Conservation (phyloP, 495 filamentous ascomycete species). For the Aspergillus conjunctus region DNA sequence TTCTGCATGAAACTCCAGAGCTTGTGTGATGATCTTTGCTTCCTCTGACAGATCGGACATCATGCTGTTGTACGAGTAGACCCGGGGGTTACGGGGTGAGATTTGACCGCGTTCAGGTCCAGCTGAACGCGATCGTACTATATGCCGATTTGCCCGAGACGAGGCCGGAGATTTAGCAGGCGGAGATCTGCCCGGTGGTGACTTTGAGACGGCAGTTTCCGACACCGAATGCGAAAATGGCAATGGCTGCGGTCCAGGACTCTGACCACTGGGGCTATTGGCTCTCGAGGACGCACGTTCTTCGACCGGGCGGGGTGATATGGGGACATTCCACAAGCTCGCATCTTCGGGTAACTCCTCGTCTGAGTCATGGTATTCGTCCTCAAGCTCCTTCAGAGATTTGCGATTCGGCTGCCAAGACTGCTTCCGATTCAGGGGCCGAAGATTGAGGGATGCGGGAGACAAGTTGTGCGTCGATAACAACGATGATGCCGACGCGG, state of each 20-base stretch:
- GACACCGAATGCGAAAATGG: conserved; percentile 47
- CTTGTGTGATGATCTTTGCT: conserved; percentile 84
- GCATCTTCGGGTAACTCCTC: conserved; percentile 93
- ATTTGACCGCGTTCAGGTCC: conserved; percentile 49
- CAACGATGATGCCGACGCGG: conserved; percentile 30
- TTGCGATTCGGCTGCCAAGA: conserved; percentile 80
- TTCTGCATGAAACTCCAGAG: conserved; percentile 82
- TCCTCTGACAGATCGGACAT: conserved; percentile 82
- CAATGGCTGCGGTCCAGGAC: conserved; percentile 42
- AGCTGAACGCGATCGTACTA: conserved; percentile 47
- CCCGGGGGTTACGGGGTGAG: conserved; percentile 57
- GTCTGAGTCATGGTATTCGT: conserved; percentile 85
- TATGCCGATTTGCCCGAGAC: conserved; percentile 34
- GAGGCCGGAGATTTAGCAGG: conserved; percentile 35
- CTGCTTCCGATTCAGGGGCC: conserved; percentile 40
- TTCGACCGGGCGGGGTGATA: conserved; percentile 78
- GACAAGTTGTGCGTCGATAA: conserved; percentile 38
- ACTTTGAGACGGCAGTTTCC: conserved; percentile 18
- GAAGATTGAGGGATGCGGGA: conserved; percentile 40
- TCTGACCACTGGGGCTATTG: conserved; percentile 57
- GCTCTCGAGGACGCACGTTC: conserved; percentile 59
- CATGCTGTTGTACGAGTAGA: conserved; percentile 84
- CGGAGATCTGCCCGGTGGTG: conserved; percentile 30
- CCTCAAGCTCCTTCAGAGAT: conserved; percentile 75
- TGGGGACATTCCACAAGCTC: conserved; percentile 88